A percentile compares a stretch with the other conserved stretches of the same genome.
phyloP scores from a whole-genome alignment of 169 alveolate genomes.

The Plasmodium blacklocki region DNA sequence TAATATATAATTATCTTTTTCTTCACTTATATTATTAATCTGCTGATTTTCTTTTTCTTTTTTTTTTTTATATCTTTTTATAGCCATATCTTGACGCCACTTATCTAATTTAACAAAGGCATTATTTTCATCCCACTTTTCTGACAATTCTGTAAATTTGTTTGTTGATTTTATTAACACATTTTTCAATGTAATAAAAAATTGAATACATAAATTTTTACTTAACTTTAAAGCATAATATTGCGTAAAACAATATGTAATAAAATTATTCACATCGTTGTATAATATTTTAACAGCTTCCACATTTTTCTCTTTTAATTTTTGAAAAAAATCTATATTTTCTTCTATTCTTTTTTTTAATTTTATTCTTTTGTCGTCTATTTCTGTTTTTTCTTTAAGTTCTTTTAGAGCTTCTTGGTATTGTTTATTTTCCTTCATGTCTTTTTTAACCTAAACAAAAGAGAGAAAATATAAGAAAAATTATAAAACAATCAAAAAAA shows the following conservation, averaged over 20 bases:
- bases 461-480: background rate
- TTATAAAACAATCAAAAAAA: background rate
- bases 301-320: conserved; percentile 64
- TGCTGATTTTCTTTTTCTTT: conserved; percentile 31
- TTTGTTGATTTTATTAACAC: conserved; percentile 4
- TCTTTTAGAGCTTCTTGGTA: conserved; percentile 86
- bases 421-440: conserved; percentile 84
- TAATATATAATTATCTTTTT: background rate
- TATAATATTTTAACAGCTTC: conserved; percentile 61
- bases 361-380: conserved; percentile 76
- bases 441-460: conserved; percentile 78
- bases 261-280: conserved; percentile 39
- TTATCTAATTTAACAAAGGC: conserved; percentile 62
- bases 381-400: conserved; percentile 77
- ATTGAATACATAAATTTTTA: conserved; percentile 36
- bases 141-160: conserved; percentile 17
- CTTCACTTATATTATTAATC: conserved; percentile 18
- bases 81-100: conserved; percentile 85
- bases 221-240: conserved; percentile 14
- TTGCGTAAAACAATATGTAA: conserved; percentile 40
- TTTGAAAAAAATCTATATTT: conserved; percentile 65
- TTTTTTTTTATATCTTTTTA: conserved; percentile 77
- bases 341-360: conserved; percentile 78
- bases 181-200: conserved; percentile 9
- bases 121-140: conserved; percentile 63